These are phyloP conservation scores for Fusarium abutilonis DNA, from an alignment of 2,329 filamentous ascomycete species.

Conservation along the genomic window DNA sequence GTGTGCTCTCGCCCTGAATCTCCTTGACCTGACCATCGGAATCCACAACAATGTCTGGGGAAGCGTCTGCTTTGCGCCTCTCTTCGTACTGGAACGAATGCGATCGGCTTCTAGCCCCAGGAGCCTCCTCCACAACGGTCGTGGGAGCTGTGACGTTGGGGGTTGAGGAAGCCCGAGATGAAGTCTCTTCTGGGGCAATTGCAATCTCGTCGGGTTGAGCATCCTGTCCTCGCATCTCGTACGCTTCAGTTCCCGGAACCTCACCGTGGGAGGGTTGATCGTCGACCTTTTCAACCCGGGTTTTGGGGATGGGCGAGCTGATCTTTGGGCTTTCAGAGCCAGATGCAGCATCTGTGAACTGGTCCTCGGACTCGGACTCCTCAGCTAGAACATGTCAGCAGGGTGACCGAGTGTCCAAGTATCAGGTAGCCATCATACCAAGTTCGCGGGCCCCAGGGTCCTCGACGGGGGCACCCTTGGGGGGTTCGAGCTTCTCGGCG, in stretches of 20 bases:
- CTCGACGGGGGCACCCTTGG: constrained; percentile 49
- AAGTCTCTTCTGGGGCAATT: constrained; percentile 50
- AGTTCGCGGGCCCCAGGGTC: constrained; percentile 70
- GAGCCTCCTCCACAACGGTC: constrained; percentile 64
- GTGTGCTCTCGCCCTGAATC: constrained; percentile 40
- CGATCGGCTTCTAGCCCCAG: constrained; percentile 53
- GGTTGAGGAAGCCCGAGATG: constrained; percentile 36
- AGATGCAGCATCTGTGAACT: constrained; percentile 74
- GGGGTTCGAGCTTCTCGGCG: constrained; percentile 48
- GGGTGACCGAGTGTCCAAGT: neutral
- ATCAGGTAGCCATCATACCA: constrained; percentile 51
- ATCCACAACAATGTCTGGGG: constrained; percentile 63
- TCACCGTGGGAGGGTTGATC: constrained; percentile 64
- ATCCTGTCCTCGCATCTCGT: constrained; percentile 65
- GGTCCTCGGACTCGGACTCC: constrained; percentile 72
- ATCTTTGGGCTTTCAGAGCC: constrained; percentile 55
- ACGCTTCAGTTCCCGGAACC: constrained; percentile 68
- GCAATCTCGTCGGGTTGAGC: constrained; percentile 70
- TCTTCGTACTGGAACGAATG: constrained; percentile 57
- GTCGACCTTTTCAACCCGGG: constrained; percentile 67
- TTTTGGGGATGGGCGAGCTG: constrained; percentile 66
- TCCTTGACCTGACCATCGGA: constrained; percentile 55
- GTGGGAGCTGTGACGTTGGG: constrained; percentile 53
- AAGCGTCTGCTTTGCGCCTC: constrained; percentile 61
- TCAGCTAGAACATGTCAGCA: constrained; percentile 53